Conservation (phyloP, 2,329 filamentous ascomycete species). For the Stemphylium beticola region DNA sequence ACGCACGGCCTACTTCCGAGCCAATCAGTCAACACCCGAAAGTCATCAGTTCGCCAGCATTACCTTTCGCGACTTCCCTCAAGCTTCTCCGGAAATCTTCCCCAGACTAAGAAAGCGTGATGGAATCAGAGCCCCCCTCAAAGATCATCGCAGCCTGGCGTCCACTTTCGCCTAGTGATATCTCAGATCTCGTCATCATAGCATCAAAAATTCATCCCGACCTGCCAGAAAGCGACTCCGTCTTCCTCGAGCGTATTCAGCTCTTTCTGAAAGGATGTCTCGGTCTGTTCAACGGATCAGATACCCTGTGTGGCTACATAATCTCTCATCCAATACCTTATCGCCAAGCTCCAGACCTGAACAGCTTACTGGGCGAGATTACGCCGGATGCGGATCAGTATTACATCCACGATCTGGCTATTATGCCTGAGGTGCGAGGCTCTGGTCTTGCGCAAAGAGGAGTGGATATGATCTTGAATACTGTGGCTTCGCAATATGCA, state of each 20-base stretch:
- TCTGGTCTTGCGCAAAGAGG: slow-evolving; percentile 8
- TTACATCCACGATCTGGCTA: slow-evolving; percentile 29
- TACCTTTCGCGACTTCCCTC: too few species aligned
- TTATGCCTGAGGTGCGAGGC: slow-evolving; percentile 18
- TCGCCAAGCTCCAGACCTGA: slow-evolving; percentile 17
- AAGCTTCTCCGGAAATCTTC: too few species aligned
- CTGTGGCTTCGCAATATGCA: slow-evolving; percentile 7
- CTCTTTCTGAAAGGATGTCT: slow-evolving; percentile 25
- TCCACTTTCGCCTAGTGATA: slow-evolving; percentile 6
- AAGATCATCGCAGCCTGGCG: slow-evolving; percentile 7
- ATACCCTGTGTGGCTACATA: slow-evolving; percentile 18
- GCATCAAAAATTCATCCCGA: slow-evolving; percentile 19
- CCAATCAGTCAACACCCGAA: too few species aligned
- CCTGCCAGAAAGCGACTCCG: slow-evolving; percentile 22
- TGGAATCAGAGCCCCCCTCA: background rate
- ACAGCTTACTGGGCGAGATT: slow-evolving; percentile 14
- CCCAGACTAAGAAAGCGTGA: background rate
- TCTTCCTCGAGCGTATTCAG: slow-evolving; percentile 22
- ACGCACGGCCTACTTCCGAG: too few species aligned
- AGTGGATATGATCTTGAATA: slow-evolving; percentile 1
- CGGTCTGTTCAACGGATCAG: slow-evolving; percentile 9
- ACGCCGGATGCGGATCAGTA: slow-evolving; percentile 19
- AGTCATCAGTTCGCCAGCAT: too few species aligned
- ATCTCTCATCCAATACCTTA: slow-evolving; percentile 25
- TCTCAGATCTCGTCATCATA: slow-evolving; percentile 8